A percentile compares a stretch with the other conserved stretches of the same genome.
Conservation (phyloP, 2,329 filamentous ascomycete genomes). For the Exophiala sp. region DNA sequence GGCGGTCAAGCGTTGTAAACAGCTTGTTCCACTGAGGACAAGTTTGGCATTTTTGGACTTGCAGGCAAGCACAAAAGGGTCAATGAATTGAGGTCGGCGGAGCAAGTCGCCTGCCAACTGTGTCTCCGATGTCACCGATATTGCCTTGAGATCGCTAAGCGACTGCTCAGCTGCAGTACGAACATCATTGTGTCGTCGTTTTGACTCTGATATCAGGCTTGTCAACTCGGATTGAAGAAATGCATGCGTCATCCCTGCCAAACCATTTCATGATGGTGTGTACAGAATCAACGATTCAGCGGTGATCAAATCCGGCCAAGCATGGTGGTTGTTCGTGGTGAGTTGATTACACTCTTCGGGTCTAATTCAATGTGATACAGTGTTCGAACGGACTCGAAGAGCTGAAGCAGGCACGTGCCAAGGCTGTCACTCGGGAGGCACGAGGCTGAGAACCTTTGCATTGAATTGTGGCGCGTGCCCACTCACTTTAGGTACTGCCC, state of each 20-base stretch:
- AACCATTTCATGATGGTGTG: slow-evolving; percentile 14
- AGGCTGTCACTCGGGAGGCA: slow-evolving; percentile 5
- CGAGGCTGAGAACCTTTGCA: slow-evolving; percentile 7
- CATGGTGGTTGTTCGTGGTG: neutral
- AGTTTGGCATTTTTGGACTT: slow-evolving; percentile 86
- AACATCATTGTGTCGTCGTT: slow-evolving; percentile 87
- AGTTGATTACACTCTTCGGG: neutral
- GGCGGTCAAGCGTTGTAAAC: slow-evolving; percentile 83
- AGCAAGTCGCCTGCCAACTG: slow-evolving; percentile 76
- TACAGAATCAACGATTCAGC: neutral
- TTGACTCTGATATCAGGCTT: slow-evolving; percentile 91
- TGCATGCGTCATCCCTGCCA: slow-evolving; percentile 33
- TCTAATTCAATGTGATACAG: neutral
- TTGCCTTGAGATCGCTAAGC: slow-evolving; percentile 76
- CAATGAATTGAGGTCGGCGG: slow-evolving; percentile 77
- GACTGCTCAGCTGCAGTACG: slow-evolving; percentile 89
- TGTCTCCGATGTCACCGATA: slow-evolving; percentile 71
- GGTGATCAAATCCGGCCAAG: neutral
- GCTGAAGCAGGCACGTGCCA: neutral
- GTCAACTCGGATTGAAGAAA: slow-evolving; percentile 82
- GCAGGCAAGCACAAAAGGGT: slow-evolving; percentile 92
- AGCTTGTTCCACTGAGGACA: slow-evolving; percentile 80
- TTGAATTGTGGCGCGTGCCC: slow-evolving; percentile 2
- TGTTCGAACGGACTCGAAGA: slow-evolving; percentile 8
- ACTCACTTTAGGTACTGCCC: neutral